A percentile compares a stretch with the other conserved stretches of the same genome.
Evolutionary conservation across 2,329 filamentous ascomycete species (phyloP).

Genomic region (Botryotinia narcissicola): DNA sequence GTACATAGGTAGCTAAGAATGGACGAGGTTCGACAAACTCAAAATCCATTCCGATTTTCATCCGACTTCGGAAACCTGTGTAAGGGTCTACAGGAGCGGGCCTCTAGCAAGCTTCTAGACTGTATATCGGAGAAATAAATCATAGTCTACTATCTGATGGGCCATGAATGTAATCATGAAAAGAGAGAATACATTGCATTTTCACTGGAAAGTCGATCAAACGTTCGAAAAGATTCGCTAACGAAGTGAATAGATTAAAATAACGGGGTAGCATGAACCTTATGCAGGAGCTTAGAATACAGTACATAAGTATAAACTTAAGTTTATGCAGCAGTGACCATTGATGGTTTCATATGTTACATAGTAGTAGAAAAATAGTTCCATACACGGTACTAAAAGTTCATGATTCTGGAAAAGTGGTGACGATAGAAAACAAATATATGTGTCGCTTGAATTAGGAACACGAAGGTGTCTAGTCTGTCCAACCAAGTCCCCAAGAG

Average conservation of each 20-base stretch:
- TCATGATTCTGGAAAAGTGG: not conserved
- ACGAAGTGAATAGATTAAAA: not conserved
- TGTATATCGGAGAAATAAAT: not conserved
- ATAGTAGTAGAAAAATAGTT: not conserved
- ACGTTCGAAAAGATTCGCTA: not conserved
- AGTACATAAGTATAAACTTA: not conserved
- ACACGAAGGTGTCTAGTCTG: no score
- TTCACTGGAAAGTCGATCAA: conserved; percentile 3
- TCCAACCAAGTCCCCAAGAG: not conserved
- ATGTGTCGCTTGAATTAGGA: not conserved
- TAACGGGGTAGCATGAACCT: not conserved
- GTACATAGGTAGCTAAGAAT: not conserved
- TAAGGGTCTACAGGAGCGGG: not conserved
- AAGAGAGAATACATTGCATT: not conserved
- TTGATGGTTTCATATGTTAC: not conserved
- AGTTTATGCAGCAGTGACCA: not conserved
- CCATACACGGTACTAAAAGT: not conserved
- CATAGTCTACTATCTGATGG: not conserved
- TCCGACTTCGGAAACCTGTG: not conserved
- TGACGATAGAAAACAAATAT: not conserved
- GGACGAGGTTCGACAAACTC: no score
- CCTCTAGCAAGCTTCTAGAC: not conserved
- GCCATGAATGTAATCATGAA: not conserved
- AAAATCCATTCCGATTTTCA: not conserved
- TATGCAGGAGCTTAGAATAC: not conserved